Percentiles rank a stretch among this genome's conserved stretches.
Conservation (phyloP, 108 stramenopile genomes). For the Nitzschia inconspicua region DNA sequence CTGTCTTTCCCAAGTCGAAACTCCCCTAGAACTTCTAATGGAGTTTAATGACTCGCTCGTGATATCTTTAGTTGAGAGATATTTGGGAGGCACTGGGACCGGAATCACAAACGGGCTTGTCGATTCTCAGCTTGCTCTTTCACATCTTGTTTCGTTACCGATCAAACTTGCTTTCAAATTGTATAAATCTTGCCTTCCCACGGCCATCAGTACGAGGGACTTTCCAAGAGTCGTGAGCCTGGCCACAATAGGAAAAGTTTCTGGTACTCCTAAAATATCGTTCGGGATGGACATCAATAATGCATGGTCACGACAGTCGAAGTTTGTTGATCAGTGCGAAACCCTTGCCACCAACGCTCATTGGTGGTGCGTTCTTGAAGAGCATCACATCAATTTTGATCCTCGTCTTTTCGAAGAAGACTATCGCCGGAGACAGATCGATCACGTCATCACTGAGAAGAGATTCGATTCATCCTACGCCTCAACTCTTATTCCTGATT, state of each 20-base stretch:
- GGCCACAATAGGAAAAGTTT: slow-evolving; percentile 63
- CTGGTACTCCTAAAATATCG: too few species aligned
- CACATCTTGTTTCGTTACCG: slow-evolving; percentile 59
- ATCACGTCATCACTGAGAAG: too few species aligned
- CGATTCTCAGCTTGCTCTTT: slow-evolving; percentile 63
- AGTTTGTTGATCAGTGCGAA: slow-evolving; percentile 72
- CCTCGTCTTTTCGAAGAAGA: slow-evolving; percentile 39
- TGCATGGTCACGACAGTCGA: slow-evolving; percentile 67
- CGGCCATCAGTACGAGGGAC: slow-evolving; percentile 72
- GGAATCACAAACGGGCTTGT: slow-evolving; percentile 71
- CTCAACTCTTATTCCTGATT: slow-evolving; percentile 25
- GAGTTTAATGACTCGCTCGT: slow-evolving; percentile 9
- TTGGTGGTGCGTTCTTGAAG: slow-evolving; percentile 72
- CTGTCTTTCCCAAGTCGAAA: slow-evolving; percentile 1
- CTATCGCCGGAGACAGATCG: slow-evolving; percentile 4
- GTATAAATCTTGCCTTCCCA: slow-evolving; percentile 71
- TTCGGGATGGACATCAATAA: too few species aligned
- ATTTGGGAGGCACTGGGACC: slow-evolving; percentile 67
- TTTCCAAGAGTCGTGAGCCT: slow-evolving; percentile 56
- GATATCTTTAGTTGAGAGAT: slow-evolving; percentile 53
- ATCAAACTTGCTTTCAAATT: slow-evolving; percentile 74
- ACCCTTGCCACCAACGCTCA: slow-evolving; percentile 45
- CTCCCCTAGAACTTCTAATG: background rate
- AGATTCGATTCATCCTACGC: slow-evolving; percentile 19
- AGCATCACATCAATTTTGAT: slow-evolving; percentile 54